phyloP scores from a whole-genome alignment of 2,329 filamentous ascomycete genomes.

The Aspergillus thermomutatus region DNA sequence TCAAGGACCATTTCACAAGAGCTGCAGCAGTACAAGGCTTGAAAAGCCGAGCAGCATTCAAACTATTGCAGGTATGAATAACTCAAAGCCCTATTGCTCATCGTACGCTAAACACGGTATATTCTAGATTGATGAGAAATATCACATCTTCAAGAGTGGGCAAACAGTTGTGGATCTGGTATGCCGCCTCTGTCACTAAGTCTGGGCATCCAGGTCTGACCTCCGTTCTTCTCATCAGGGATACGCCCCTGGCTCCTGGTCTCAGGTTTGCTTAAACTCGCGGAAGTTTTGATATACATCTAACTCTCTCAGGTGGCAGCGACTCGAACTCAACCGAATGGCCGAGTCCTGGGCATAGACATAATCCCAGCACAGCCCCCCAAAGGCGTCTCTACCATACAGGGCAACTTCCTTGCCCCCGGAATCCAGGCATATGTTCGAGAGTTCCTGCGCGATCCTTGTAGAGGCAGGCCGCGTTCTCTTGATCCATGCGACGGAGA shows the following conservation, averaged over 20 bases:
- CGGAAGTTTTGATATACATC: constrained; percentile 1
- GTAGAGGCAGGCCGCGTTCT: constrained; percentile 52
- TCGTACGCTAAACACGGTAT: neutral
- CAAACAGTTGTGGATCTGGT: constrained; percentile 90
- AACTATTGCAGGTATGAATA: constrained; percentile 72
- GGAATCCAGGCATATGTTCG: constrained; percentile 73
- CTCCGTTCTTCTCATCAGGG: constrained; percentile 26
- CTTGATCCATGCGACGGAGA: constrained; percentile 7
- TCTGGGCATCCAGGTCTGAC: neutral
- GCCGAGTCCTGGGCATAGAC: constrained; percentile 86
- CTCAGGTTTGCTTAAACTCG: constrained; percentile 41
- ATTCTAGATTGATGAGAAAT: constrained; percentile 72
- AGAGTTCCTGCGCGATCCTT: constrained; percentile 66
- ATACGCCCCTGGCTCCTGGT: constrained; percentile 59
- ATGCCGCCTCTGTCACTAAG: constrained; percentile 12
- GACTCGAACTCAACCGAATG: constrained; percentile 70
- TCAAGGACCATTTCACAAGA: constrained; percentile 66
- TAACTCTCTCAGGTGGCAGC: constrained; percentile 64
- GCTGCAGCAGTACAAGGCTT: constrained; percentile 75
- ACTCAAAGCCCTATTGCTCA: neutral
- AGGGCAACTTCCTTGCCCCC: constrained; percentile 84
- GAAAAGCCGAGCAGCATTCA: constrained; percentile 90
- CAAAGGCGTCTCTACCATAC: constrained; percentile 85
- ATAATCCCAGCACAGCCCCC: constrained; percentile 90
- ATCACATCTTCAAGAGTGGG: constrained; percentile 72